These are phyloP conservation scores for Epichloe hybrida DNA, from an alignment of 2,329 filamentous ascomycete genomes.

Conservation along the genomic window DNA sequence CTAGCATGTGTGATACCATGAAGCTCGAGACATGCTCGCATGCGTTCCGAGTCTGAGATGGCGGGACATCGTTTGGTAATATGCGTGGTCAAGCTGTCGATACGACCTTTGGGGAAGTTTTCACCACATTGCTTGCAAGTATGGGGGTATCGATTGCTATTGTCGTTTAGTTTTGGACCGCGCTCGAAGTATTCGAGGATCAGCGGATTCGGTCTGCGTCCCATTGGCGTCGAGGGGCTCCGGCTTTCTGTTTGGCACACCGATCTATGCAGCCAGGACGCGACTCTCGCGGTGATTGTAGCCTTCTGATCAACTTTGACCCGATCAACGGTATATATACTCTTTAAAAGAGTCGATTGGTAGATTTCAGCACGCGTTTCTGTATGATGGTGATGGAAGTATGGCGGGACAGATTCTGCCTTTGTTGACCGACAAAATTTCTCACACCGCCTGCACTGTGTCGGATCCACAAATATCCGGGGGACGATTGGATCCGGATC, in stretches of 20 bases:
- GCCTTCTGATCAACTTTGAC: background rate
- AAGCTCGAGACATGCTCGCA: conserved; percentile 59
- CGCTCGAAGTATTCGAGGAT: conserved; percentile 82
- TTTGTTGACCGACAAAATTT: conserved; percentile 21
- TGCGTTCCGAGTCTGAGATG: conserved; percentile 59
- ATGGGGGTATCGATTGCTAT: conserved; percentile 83
- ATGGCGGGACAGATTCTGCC: conserved; percentile 19
- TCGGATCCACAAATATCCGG: background rate
- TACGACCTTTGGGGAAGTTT: conserved; percentile 79
- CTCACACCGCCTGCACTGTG: conserved; percentile 18
- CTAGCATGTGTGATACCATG: conserved; percentile 51
- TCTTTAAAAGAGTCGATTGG: background rate
- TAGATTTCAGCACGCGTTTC: background rate
- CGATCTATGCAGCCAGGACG: conserved; percentile 15
- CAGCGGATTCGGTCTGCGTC: conserved; percentile 69
- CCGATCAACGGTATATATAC: background rate
- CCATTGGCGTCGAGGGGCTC: conserved; percentile 40
- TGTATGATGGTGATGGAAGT: conserved; percentile 5
- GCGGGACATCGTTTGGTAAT: conserved; percentile 78
- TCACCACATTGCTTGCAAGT: conserved; percentile 82
- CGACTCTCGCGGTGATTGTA: conserved; percentile 6
- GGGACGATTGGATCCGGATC: background rate
- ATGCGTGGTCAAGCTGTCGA: conserved; percentile 69
- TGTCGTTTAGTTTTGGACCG: conserved; percentile 74
- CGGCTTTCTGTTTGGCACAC: conserved; percentile 8